These are phyloP conservation scores for Auriscalpium vulgare DNA, from an alignment of 768 basidiomycete species.

Conservation along the genomic window DNA sequence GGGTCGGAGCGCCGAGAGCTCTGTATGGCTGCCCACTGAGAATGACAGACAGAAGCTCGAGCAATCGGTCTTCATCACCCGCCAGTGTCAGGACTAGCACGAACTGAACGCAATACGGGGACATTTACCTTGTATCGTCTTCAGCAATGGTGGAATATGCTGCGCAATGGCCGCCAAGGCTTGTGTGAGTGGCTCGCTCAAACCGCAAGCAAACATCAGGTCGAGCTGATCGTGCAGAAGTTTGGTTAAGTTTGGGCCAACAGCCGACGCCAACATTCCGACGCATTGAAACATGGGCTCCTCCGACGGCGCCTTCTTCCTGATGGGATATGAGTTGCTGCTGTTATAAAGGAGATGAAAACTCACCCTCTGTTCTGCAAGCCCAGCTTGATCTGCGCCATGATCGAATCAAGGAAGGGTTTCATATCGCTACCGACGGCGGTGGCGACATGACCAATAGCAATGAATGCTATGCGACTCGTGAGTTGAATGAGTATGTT, in stretches of 20 bases:
- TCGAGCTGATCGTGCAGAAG: constrained; percentile 94
- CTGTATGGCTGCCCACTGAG: constrained; percentile 81
- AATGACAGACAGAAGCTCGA: constrained; percentile 77
- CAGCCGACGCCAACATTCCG: constrained; percentile 90
- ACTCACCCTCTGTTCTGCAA: constrained; percentile 77
- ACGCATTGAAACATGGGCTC: constrained; percentile 97
- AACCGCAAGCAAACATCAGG: constrained; percentile 89
- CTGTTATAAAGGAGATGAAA: not conserved
- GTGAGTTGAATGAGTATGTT: constrained; percentile 2
- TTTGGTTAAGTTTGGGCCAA: constrained; percentile 93
- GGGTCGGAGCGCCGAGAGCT: constrained; percentile 76
- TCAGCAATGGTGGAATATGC: constrained; percentile 83
- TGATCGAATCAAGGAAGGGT: constrained; percentile 86
- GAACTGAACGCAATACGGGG: not conserved
- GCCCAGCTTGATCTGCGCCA: constrained; percentile 81
- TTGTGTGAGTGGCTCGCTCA: constrained; percentile 82
- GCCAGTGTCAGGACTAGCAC: not conserved
- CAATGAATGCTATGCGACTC: constrained; percentile 71
- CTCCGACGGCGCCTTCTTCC: constrained; percentile 88
- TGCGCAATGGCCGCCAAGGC: constrained; percentile 80
- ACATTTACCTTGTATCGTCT: constrained; percentile 78
- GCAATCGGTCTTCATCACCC: constrained; percentile 60
- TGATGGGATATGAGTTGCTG: constrained; percentile 15
- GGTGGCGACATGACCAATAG: constrained; percentile 90
- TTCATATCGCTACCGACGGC: constrained; percentile 94